Evolutionary conservation across 352 stramenopile species (phyloP).

Genomic region (Globisporangium recalcitrans): DNA sequence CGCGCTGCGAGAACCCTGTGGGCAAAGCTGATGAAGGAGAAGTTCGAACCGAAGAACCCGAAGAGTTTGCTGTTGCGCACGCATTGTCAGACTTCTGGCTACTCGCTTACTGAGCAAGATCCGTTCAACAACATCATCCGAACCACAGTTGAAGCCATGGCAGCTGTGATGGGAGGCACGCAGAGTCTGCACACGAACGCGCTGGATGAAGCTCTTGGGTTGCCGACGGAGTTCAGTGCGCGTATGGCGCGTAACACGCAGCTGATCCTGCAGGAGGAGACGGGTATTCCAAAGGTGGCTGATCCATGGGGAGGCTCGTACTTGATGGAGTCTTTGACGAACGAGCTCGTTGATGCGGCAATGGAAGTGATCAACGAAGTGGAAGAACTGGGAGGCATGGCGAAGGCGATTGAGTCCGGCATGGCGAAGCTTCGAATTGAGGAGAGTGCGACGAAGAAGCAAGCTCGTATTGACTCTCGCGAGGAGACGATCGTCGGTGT

Average conservation of each 20-base stretch:
- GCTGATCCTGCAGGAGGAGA: constrained; percentile 96
- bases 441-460: constrained; percentile 94
- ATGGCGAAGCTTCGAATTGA: constrained; percentile 97
- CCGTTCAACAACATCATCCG: constrained; percentile 98
- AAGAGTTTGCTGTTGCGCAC: constrained; percentile 93
- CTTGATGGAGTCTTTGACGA: constrained; percentile 96
- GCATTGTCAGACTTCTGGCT: constrained; percentile 96
- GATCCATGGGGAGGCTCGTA: constrained; percentile 97
- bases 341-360: constrained; percentile 81
- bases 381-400: constrained; percentile 94
- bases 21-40: constrained; percentile 91
- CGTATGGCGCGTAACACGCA: constrained; percentile 97
- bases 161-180: constrained; percentile 85
- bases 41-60: constrained; percentile 92
- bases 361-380: constrained; percentile 80
- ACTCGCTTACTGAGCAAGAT: constrained; percentile 95
- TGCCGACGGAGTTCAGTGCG: constrained; percentile 95
- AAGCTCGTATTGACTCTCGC: constrained; percentile 92
- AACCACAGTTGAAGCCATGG: constrained; percentile 94
- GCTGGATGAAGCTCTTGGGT: constrained; percentile 95
- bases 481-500: constrained; percentile 95
- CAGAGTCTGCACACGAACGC: constrained; percentile 98
- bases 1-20: constrained; percentile 91
- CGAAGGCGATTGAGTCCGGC: constrained; percentile 94
- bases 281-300: constrained; percentile 90